Conservation (phyloP, 305 asterid genomes). For the Fraxinus paxiana region DNA sequence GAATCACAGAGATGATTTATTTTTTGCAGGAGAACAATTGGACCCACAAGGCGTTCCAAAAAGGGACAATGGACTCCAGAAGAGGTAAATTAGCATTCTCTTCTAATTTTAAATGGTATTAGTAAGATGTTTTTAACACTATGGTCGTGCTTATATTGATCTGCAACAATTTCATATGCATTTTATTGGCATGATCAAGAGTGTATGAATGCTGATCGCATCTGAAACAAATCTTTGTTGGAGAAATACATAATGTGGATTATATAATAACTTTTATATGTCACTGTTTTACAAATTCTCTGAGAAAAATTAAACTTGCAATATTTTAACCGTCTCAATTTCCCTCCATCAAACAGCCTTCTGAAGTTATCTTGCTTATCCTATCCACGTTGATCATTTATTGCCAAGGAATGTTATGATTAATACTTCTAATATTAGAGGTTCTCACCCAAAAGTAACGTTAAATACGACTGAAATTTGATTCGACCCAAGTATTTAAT, state of each 20-base stretch:
- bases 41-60: constrained; percentile 95
- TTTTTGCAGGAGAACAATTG: constrained; percentile 72
- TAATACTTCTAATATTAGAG: neutral
- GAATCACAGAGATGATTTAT: neutral
- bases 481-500: neutral
- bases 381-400: neutral
- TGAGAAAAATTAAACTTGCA: neutral
- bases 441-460: neutral
- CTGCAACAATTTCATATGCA: neutral
- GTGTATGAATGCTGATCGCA: neutral
- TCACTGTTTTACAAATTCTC: neutral
- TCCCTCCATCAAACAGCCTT: neutral
- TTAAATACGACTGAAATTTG: neutral
- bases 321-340: neutral
- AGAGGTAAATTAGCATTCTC: constrained; percentile 54
- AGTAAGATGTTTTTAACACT: neutral
- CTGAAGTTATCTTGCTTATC: neutral
- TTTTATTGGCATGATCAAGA: neutral
- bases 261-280: neutral
- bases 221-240: neutral
- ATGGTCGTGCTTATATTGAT: neutral
- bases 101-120: neutral
- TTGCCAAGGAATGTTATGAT: neutral
- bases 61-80: constrained; percentile 99
- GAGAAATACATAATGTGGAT: neutral